Conservation (phyloP, 2,329 filamentous ascomycete genomes). For the Capronia americana region DNA sequence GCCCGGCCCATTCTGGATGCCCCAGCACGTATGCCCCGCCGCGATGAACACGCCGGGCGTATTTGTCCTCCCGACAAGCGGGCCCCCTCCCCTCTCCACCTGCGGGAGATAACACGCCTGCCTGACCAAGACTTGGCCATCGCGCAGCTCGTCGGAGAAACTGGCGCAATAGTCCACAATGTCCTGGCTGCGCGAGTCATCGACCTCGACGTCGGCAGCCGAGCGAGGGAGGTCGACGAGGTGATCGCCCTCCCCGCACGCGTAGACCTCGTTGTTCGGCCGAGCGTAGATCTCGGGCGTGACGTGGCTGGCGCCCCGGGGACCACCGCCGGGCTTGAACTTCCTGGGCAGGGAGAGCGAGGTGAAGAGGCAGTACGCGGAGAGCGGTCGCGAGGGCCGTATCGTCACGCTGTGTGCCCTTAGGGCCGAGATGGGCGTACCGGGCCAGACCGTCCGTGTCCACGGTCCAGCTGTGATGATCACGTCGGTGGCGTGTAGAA, state of each 20-base stretch:
- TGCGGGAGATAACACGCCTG: slow-evolving; percentile 95
- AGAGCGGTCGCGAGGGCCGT: slow-evolving; percentile 59
- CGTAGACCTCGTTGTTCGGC: slow-evolving; percentile 88
- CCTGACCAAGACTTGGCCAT: slow-evolving; percentile 72
- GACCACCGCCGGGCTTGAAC: slow-evolving; percentile 63
- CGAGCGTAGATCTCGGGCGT: slow-evolving; percentile 94
- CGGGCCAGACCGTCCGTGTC: slow-evolving; percentile 61
- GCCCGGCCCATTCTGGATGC: slow-evolving; percentile 91
- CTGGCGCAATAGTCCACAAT: slow-evolving; percentile 76
- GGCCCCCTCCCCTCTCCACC: slow-evolving; percentile 64
- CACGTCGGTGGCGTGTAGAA: slow-evolving; percentile 64
- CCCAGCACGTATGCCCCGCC: slow-evolving; percentile 95
- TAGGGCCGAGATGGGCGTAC: slow-evolving; percentile 64
- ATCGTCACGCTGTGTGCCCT: slow-evolving; percentile 70
- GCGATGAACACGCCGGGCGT: slow-evolving; percentile 80
- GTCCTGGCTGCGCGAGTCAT: slow-evolving; percentile 80
- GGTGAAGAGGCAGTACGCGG: slow-evolving; percentile 70
- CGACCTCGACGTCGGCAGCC: slow-evolving; percentile 76
- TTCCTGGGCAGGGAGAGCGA: slow-evolving; percentile 75
- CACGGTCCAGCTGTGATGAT: slow-evolving; percentile 68
- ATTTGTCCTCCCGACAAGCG: slow-evolving; percentile 77
- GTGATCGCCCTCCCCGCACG: slow-evolving; percentile 87
- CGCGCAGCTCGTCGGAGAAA: slow-evolving; percentile 64
- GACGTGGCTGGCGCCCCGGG: slow-evolving; percentile 70
- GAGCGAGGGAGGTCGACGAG: slow-evolving; percentile 75